Conservation (phyloP, 2,329 filamentous ascomycete species). For the Arachnomyces sp. region DNA sequence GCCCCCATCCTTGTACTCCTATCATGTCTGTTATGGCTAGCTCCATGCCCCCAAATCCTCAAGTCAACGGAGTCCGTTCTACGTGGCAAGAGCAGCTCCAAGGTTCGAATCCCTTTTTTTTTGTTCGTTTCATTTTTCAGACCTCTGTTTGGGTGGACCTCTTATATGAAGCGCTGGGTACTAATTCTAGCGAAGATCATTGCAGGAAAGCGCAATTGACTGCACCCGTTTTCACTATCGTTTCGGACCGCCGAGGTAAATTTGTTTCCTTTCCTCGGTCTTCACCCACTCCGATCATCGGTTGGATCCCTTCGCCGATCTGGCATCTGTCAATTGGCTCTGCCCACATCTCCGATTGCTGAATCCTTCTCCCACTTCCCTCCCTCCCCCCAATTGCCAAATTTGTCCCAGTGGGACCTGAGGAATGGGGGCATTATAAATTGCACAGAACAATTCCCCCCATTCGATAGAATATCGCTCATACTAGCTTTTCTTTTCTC, state of each 20-base stretch:
- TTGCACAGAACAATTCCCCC: too few species aligned
- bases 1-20: conserved; percentile 1
- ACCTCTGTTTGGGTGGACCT: background rate
- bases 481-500: background rate
- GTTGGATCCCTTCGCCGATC: conserved; percentile 28
- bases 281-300: conserved; percentile 12
- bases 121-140: background rate
- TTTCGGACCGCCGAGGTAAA: conserved; percentile 67
- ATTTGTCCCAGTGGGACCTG: too few species aligned
- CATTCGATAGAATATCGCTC: background rate
- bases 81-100: conserved; percentile 53
- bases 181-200: conserved; percentile 41
- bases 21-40: conserved; percentile 15
- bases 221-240: conserved; percentile 58
- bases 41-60: conserved; percentile 18
- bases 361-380: too few species aligned
- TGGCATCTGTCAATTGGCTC: conserved; percentile 9
- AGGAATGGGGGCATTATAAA: too few species aligned
- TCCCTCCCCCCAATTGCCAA: too few species aligned
- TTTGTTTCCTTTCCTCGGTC: conserved; percentile 15
- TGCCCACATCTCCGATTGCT: too few species aligned
- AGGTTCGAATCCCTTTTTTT: conserved; percentile 35
- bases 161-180: conserved; percentile 11
- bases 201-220: conserved; percentile 50
- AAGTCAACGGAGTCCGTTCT: conserved; percentile 18